phyloP scores from a whole-genome alignment of 2,329 filamentous ascomycete species.

The Trichoderma sp. region DNA sequence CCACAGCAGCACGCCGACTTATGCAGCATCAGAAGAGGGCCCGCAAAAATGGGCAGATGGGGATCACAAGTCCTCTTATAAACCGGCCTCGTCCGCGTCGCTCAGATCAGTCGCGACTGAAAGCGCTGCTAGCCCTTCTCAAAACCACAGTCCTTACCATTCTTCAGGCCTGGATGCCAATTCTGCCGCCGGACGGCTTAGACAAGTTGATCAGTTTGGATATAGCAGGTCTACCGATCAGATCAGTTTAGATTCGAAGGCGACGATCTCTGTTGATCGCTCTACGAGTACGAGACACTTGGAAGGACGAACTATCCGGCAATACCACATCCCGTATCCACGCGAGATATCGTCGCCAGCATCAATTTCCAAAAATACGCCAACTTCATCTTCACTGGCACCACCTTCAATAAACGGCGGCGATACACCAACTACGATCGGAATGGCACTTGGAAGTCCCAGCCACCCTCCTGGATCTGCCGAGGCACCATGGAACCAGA shows the following conservation, averaged over 20 bases:
- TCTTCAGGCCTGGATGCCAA: constrained; percentile 15
- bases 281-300: background rate
- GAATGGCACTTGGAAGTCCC: constrained; percentile 73
- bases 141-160: constrained; percentile 9
- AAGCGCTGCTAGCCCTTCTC: constrained; percentile 1
- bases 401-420: constrained; percentile 14
- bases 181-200: constrained; percentile 17
- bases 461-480: constrained; percentile 38
- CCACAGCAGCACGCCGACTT: constrained; percentile 3
- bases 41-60: constrained; percentile 16
- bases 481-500: constrained; percentile 30
- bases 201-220: constrained; percentile 11
- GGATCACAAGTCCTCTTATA: background rate
- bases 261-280: background rate
- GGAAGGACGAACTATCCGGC: constrained; percentile 25
- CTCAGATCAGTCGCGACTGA: background rate
- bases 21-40: constrained; percentile 11
- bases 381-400: constrained; percentile 36
- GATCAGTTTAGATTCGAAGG: background rate
- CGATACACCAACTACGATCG: constrained; percentile 52
- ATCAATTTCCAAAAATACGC: constrained; percentile 38
- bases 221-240: constrained; percentile 18
- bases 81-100: background rate
- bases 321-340: constrained; percentile 43
- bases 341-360: constrained; percentile 39